These are phyloP conservation scores for Trichosporon ovoides DNA, from an alignment of 1,284 basidiomycete genomes.

Conservation along the genomic window DNA sequence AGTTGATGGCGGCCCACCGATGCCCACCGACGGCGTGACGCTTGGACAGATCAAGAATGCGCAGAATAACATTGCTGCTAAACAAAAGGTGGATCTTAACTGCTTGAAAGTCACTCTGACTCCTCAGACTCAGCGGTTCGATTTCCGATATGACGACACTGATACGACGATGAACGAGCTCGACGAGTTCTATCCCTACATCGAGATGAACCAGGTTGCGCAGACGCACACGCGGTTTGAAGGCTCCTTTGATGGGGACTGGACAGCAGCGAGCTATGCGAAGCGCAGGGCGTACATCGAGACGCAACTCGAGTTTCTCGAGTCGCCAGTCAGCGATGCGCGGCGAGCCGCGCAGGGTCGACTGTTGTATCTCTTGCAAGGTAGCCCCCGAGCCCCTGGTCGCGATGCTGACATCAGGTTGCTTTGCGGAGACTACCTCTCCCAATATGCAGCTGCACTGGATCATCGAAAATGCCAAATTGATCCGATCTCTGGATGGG, in stretches of 20 bases:
- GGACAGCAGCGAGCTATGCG: slow-evolving; percentile 63
- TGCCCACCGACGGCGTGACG: slow-evolving; percentile 28
- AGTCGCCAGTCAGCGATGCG: slow-evolving; percentile 74
- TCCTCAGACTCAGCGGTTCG: slow-evolving; percentile 66
- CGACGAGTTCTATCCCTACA: slow-evolving; percentile 97
- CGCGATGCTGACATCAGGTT: slow-evolving; percentile 57
- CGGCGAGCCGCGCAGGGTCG: slow-evolving; percentile 80
- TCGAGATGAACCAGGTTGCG: slow-evolving; percentile 84
- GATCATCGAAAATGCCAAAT: slow-evolving; percentile 89
- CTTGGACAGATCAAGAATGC: slow-evolving; percentile 31
- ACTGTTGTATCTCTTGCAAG: slow-evolving; percentile 85
- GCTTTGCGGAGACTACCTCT: slow-evolving; percentile 82
- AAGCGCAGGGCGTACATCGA: slow-evolving; percentile 64
- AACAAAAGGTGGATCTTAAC: background rate
- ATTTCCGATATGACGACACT: slow-evolving; percentile 89
- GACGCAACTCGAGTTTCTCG: slow-evolving; percentile 72
- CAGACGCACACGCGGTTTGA: slow-evolving; percentile 86
- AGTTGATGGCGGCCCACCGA: slow-evolving; percentile 8
- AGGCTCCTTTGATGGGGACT: slow-evolving; percentile 75
- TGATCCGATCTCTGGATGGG: slow-evolving; percentile 78
- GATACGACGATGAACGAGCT: slow-evolving; percentile 93
- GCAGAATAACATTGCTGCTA: background rate
- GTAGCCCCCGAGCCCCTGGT: slow-evolving; percentile 48
- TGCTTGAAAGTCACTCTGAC: background rate
- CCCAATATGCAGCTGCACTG: slow-evolving; percentile 92